Evolutionary conservation across 805 yeast species (phyloP).

Genomic region (Nakazawaea holstii): DNA sequence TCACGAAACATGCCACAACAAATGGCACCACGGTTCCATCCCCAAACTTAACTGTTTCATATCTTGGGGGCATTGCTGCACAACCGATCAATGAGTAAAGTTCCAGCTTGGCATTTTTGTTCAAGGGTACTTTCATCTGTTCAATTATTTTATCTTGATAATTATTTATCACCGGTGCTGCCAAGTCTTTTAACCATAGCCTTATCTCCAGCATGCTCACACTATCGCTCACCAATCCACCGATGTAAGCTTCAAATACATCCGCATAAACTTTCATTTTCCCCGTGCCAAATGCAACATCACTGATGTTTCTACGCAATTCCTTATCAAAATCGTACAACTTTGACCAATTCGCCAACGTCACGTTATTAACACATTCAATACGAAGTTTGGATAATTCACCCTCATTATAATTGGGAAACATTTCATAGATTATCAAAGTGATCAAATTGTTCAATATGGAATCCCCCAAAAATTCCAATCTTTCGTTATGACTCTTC

Average conservation of each 20-base stretch:
- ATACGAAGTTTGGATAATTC: slow-evolving; percentile 68
- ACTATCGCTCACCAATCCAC: slow-evolving; percentile 68
- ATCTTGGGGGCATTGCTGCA: slow-evolving; percentile 58
- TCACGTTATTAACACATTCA: slow-evolving; percentile 64
- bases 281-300: slow-evolving; percentile 39
- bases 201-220: slow-evolving; percentile 39
- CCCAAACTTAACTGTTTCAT: slow-evolving; percentile 41
- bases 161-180: slow-evolving; percentile 36
- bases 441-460: slow-evolving; percentile 72
- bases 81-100: slow-evolving; percentile 77
- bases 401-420: slow-evolving; percentile 78
- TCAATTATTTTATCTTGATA: slow-evolving; percentile 28
- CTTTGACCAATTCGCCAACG: slow-evolving; percentile 64
- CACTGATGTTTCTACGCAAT: slow-evolving; percentile 46
- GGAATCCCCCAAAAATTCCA: slow-evolving; percentile 91
- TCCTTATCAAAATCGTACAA: slow-evolving; percentile 60
- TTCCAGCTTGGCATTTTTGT: slow-evolving; percentile 69
- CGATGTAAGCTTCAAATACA: slow-evolving; percentile 90
- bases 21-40: slow-evolving; percentile 38
- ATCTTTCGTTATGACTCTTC: slow-evolving; percentile 71
- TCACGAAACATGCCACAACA: slow-evolving; percentile 61
- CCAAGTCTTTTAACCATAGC: slow-evolving; percentile 51
- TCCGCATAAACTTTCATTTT: slow-evolving; percentile 78
- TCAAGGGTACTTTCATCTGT: slow-evolving; percentile 31
- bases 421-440: slow-evolving; percentile 54